phyloP scores from a whole-genome alignment of 345 rosid genomes.

The Pistacia atlantica region DNA sequence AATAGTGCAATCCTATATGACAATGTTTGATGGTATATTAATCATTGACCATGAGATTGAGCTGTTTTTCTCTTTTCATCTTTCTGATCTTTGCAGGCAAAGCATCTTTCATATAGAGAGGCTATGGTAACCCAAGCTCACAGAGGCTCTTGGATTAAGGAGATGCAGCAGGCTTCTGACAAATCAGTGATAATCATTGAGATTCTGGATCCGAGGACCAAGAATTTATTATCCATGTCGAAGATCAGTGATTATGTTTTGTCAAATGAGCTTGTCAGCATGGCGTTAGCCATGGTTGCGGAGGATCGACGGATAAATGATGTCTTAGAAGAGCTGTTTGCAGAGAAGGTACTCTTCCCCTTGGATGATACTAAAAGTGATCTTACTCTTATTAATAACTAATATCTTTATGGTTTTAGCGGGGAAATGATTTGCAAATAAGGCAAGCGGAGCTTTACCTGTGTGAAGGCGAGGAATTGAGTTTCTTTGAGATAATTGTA shows the following conservation, averaged over 20 bases:
- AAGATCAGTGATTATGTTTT: constrained; percentile 74
- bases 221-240: constrained; percentile 65
- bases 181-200: constrained; percentile 71
- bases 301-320: constrained; percentile 75
- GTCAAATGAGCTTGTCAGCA: constrained; percentile 81
- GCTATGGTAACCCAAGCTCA: constrained; percentile 35
- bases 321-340: constrained; percentile 71
- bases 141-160: constrained; percentile 74
- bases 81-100: constrained; percentile 46
- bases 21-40: background rate
- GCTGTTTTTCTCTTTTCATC: background rate
- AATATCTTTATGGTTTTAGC: background rate
- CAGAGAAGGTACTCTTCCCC: constrained; percentile 60
- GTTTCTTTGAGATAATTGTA: constrained; percentile 61
- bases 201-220: constrained; percentile 74
- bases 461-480: constrained; percentile 61
- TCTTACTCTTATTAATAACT: background rate
- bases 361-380: too few species aligned
- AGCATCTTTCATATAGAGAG: constrained; percentile 63
- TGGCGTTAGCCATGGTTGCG: constrained; percentile 86
- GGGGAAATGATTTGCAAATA: constrained; percentile 80
- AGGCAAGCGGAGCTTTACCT: constrained; percentile 63
- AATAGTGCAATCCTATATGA: background rate
- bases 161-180: constrained; percentile 81
- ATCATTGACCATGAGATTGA: background rate